Conservation (phyloP, 169 alveolate species). For the Perkinsus marinus region DNA sequence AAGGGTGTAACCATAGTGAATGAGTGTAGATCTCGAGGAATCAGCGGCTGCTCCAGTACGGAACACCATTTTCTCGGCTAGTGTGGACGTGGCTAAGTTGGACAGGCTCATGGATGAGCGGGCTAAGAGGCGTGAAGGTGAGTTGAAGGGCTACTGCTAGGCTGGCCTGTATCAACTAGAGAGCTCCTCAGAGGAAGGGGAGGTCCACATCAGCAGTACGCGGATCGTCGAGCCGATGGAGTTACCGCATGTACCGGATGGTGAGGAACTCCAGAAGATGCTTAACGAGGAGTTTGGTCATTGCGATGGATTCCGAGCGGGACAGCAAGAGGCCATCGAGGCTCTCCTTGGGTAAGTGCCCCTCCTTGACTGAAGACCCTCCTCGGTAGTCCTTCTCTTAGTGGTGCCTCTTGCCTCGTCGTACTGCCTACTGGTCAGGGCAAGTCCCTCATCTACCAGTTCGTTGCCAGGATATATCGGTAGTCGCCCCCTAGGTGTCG, state of each 20-base stretch:
- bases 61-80: background rate
- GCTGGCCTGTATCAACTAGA: no score
- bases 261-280: background rate
- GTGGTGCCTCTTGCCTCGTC: background rate
- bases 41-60: background rate
- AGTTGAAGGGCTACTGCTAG: no score
- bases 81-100: background rate
- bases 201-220: background rate
- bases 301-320: background rate
- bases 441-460: slow-evolving; percentile 41
- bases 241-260: background rate
- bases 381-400: background rate
- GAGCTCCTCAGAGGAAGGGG: background rate
- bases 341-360: background rate
- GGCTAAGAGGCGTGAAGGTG: background rate
- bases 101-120: background rate
- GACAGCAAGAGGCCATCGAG: slow-evolving; percentile 3
- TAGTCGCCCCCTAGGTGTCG: slow-evolving; percentile 8
- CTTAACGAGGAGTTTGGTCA: background rate
- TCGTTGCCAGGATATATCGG: slow-evolving; percentile 25
- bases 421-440: slow-evolving; percentile 49
- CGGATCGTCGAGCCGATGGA: background rate
- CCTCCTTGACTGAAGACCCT: background rate
- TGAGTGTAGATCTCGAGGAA: background rate
- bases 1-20: background rate